These are phyloP conservation scores for Lizonia empirigonia DNA, from an alignment of 2,329 filamentous ascomycete species.

Conservation along the genomic window DNA sequence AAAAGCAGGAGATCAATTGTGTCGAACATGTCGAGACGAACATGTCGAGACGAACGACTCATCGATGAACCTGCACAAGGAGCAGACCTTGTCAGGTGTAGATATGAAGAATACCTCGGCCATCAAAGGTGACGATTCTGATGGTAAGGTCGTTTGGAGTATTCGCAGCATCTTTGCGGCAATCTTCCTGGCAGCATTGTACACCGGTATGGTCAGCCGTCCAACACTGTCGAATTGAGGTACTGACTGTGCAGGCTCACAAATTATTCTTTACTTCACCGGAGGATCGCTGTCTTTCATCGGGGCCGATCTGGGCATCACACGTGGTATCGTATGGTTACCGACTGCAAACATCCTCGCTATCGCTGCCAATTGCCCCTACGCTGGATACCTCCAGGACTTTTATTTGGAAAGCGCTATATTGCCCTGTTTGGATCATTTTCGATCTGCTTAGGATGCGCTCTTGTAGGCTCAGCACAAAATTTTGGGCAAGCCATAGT, in stretches of 20 bases:
- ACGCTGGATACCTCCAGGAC: conserved; percentile 46
- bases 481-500: conserved; percentile 42
- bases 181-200: conserved; percentile 46
- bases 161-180: conserved; percentile 43
- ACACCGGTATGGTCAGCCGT: conserved; percentile 33
- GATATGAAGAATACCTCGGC: conserved; percentile 45
- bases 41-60: conserved; percentile 28
- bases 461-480: conserved; percentile 38
- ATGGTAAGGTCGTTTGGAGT: conserved; percentile 48
- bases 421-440: conserved; percentile 42
- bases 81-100: conserved; percentile 36
- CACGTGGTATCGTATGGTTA: conserved; percentile 37
- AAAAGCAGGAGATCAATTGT: conserved; percentile 32
- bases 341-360: conserved; percentile 46
- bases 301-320: conserved; percentile 31
- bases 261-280: conserved; percentile 44
- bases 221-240: neutral
- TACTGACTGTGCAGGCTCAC: conserved; percentile 32
- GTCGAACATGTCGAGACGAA: conserved; percentile 33
- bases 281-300: conserved; percentile 43
- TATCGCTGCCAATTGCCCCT: conserved; percentile 43
- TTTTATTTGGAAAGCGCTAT: conserved; percentile 45
- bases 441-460: conserved; percentile 39
- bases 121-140: conserved; percentile 49
- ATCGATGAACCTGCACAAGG: conserved; percentile 32